Evolutionary conservation across 2,329 filamentous ascomycete species (phyloP).

Genomic region (Xylogone sp.): DNA sequence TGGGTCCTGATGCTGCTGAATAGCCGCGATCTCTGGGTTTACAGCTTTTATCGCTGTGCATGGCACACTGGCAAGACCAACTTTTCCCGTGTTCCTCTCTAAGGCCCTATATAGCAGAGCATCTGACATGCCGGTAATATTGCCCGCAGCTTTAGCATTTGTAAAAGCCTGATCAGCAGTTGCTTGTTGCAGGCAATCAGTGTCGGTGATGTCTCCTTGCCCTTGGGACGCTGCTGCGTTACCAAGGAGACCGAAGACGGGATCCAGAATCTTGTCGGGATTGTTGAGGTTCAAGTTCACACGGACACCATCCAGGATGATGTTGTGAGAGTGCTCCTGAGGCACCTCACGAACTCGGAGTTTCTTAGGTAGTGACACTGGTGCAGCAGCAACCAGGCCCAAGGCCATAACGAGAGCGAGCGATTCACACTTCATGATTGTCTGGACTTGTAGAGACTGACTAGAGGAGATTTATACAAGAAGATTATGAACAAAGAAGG

Average conservation of each 20-base stretch:
- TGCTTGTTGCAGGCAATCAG: slow-evolving; percentile 56
- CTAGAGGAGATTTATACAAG: slow-evolving; percentile 3
- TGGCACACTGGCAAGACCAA: slow-evolving; percentile 52
- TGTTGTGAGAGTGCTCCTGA: slow-evolving; percentile 52
- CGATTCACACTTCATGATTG: slow-evolving; percentile 31
- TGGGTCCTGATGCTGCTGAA: slow-evolving; percentile 65
- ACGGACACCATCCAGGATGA: slow-evolving; percentile 42
- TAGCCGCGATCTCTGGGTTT: slow-evolving; percentile 62
- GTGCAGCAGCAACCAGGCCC: slow-evolving; percentile 25
- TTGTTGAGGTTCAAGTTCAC: slow-evolving; percentile 43
- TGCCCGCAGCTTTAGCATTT: slow-evolving; percentile 52
- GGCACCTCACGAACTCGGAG: slow-evolving; percentile 45
- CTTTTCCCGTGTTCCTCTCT: slow-evolving; percentile 57
- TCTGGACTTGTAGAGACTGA: slow-evolving; percentile 12
- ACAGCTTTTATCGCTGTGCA: slow-evolving; percentile 53
- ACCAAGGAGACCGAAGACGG: slow-evolving; percentile 50
- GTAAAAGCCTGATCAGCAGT: slow-evolving; percentile 58
- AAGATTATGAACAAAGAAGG: slow-evolving; percentile 19
- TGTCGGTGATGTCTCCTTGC: slow-evolving; percentile 43
- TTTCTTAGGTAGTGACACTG: slow-evolving; percentile 20
- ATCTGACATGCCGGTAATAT: slow-evolving; percentile 47
- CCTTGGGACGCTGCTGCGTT: slow-evolving; percentile 45
- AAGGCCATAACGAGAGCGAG: slow-evolving; percentile 23
- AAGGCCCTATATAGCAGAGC: slow-evolving; percentile 51
- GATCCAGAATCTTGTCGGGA: slow-evolving; percentile 42